Percentiles rank a stretch among this genome's conserved stretches.
Evolutionary conservation across 805 yeast genomes (phyloP).

Genomic region (Wickerhamiella spandovensis): DNA sequence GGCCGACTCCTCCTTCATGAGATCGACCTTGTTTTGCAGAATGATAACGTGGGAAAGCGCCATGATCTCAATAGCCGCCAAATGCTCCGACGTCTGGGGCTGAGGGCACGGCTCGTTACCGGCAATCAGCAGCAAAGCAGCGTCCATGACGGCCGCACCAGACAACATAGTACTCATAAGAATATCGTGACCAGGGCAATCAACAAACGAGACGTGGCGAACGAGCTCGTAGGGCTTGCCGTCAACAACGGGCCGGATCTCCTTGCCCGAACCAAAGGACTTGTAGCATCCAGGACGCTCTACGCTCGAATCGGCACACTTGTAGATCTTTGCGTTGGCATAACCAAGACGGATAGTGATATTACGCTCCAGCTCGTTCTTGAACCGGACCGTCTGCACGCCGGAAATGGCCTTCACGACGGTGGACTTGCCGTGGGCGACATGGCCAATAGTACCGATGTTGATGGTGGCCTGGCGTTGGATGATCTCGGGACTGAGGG

Average conservation of each 20-base stretch:
- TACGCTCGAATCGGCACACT: constrained; percentile 71
- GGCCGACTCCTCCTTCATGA: constrained; percentile 95
- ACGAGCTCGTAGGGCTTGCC: constrained; percentile 74
- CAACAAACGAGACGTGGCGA: constrained; percentile 97
- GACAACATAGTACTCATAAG: constrained; percentile 99
- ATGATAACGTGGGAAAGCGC: constrained; percentile 92
- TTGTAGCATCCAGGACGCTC: constrained; percentile 92
- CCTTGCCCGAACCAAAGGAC: constrained; percentile 89
- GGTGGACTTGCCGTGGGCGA: constrained; percentile 89
- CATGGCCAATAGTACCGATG: constrained; percentile 91
- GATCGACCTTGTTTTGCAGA: constrained; percentile 94
- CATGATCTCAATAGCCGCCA: constrained; percentile 99
- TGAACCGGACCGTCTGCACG: constrained; percentile 97
- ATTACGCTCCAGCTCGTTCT: constrained; percentile 97
- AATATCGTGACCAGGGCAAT: constrained; percentile 99
- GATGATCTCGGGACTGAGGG: constrained; percentile 88
- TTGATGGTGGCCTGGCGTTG: constrained; percentile 95
- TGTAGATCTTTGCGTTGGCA: constrained; percentile 97
- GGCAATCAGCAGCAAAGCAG: constrained; percentile 88
- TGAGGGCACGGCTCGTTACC: constrained; percentile 99
- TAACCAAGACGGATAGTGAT: constrained; percentile 97
- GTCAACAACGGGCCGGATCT: constrained; percentile 84
- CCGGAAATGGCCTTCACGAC: constrained; percentile 95
- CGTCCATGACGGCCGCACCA: constrained; percentile 99
- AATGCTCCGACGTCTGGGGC: constrained; percentile 98